Evolutionary conservation across 495 filamentous ascomycete genomes (phyloP).

Genomic region (Podospora appendiculata): DNA sequence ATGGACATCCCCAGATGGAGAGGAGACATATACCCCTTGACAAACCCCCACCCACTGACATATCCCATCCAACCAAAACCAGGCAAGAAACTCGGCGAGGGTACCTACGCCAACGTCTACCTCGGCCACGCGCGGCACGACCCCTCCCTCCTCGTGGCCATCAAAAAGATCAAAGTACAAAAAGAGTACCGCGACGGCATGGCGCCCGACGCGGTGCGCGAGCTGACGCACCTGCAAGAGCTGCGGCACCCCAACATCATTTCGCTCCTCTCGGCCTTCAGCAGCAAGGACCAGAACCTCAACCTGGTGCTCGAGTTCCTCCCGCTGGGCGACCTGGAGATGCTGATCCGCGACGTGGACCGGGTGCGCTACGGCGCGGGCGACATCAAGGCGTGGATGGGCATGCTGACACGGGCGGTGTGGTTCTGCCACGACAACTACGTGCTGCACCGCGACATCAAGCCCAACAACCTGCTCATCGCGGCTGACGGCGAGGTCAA

Average conservation of each 20-base stretch:
- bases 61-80: too few relatives aligned
- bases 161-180: constrained; percentile 97
- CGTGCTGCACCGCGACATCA: constrained; percentile 95
- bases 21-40: too few relatives aligned
- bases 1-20: too few relatives aligned
- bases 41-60: too few relatives aligned
- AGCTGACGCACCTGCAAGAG: constrained; percentile 91
- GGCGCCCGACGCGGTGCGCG: constrained; percentile 87
- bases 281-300: constrained; percentile 81
- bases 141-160: constrained; percentile 68
- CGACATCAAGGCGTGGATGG: constrained; percentile 98
- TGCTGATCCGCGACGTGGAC: constrained; percentile 78
- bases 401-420: constrained; percentile 85
- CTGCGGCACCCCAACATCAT: constrained; percentile 96
- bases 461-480: constrained; percentile 95
- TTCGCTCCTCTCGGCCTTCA: constrained; percentile 82
- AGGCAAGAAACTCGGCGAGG: constrained; percentile 82
- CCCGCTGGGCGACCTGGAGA: constrained; percentile 83
- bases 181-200: constrained; percentile 76
- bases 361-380: constrained; percentile 57
- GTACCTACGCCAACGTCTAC: constrained; percentile 95
- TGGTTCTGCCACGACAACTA: constrained; percentile 97
- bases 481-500: constrained; percentile 89
- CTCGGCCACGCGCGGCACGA: constrained; percentile 66
- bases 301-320: constrained; percentile 92